Percentiles rank a stretch among this genome's conserved stretches.
Evolutionary conservation across 1,284 basidiomycete species (phyloP).

Genomic region (Cryptococcus sp.): DNA sequence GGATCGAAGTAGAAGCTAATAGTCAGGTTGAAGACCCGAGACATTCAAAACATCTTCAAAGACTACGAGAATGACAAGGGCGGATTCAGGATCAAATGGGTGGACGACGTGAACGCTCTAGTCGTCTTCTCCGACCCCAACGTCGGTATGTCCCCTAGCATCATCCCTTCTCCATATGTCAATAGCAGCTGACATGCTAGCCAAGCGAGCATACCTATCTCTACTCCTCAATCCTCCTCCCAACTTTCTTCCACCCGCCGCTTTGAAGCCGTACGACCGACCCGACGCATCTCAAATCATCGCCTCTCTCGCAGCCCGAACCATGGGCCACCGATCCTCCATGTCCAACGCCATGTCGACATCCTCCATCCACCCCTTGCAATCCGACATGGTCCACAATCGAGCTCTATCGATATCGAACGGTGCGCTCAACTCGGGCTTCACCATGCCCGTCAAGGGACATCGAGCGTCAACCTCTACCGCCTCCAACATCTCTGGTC

Average conservation of each 20-base stretch:
- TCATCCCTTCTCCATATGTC: background rate
- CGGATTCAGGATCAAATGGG: slow-evolving; percentile 99
- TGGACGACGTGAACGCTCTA: slow-evolving; percentile 89
- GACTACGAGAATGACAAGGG: slow-evolving; percentile 82
- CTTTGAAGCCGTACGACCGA: slow-evolving; percentile 86
- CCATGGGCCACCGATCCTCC: slow-evolving; percentile 39
- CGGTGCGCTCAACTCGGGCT: slow-evolving; percentile 7
- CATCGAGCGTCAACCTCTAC: slow-evolving; percentile 10
- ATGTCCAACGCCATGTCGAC: slow-evolving; percentile 23
- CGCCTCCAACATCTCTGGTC: background rate
- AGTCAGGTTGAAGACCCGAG: slow-evolving; percentile 78
- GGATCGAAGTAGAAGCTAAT: slow-evolving; percentile 1
- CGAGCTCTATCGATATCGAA: slow-evolving; percentile 4
- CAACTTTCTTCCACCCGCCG: slow-evolving; percentile 58
- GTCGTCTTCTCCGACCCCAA: slow-evolving; percentile 75
- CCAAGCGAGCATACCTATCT: slow-evolving; percentile 89
- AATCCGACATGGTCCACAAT: background rate
- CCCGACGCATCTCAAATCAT: slow-evolving; percentile 88
- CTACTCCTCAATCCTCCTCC: slow-evolving; percentile 75
- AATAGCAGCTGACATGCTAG: slow-evolving; percentile 44
- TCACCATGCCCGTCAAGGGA: slow-evolving; percentile 27
- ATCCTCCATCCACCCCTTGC: slow-evolving; percentile 8
- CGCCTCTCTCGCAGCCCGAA: slow-evolving; percentile 66
- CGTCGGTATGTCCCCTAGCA: slow-evolving; percentile 50
- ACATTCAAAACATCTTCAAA: slow-evolving; percentile 84